Conservation (phyloP, 306 rosid species). For the Fragaria nilgerrensis region DNA sequence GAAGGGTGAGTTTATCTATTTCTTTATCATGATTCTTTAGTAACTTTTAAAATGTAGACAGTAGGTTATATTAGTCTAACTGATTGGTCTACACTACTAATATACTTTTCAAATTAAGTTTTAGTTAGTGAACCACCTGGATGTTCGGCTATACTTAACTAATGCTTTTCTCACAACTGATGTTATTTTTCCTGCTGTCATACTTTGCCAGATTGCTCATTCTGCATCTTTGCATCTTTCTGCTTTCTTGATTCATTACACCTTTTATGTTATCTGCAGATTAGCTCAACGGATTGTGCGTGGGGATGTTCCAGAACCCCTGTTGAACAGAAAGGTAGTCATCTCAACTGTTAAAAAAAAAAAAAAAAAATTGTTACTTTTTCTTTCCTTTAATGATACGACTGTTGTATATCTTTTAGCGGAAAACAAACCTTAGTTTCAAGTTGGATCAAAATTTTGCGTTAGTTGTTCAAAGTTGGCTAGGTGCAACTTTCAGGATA, state of each 20-base stretch:
- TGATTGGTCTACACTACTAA: background rate
- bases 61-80: background rate
- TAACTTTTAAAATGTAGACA: background rate
- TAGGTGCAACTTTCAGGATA: background rate
- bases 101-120: background rate
- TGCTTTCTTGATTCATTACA: background rate
- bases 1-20: conserved; percentile 70
- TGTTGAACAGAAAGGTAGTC: conserved; percentile 81
- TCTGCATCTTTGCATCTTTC: background rate
- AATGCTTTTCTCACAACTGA: background rate
- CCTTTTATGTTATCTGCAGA: conserved; percentile 38
- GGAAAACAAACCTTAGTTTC: background rate
- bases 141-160: background rate
- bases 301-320: conserved; percentile 96
- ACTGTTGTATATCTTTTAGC: background rate
- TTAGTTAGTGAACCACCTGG: background rate
- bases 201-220: background rate
- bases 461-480: background rate
- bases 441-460: background rate
- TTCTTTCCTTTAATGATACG: background rate
- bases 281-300: conserved; percentile 96
- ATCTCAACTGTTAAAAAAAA: background rate
- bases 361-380: background rate
- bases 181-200: background rate
- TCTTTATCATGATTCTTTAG: background rate